A percentile compares a stretch with the other conserved stretches of the same genome.
Conservation (phyloP, 2,329 filamentous ascomycete genomes). For the Mariannaea sp. region DNA sequence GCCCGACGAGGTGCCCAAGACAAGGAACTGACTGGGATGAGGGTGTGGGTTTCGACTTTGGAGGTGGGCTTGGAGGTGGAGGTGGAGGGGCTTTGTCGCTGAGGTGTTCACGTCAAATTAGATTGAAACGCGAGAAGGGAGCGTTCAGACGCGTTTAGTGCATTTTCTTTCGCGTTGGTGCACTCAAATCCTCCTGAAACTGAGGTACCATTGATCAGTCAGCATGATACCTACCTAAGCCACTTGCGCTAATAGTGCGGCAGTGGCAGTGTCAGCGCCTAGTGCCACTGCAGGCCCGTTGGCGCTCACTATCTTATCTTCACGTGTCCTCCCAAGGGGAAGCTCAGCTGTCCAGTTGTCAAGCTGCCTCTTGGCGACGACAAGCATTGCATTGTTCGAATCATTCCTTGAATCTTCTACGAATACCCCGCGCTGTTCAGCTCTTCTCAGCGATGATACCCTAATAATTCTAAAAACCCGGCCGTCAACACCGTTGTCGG, state of each 20-base stretch:
- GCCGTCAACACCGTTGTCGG: slow-evolving; percentile 45
- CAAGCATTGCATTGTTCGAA: slow-evolving; percentile 27
- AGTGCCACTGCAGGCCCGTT: not conserved
- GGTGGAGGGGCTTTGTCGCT: slow-evolving; percentile 34
- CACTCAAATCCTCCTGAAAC: too few relatives aligned
- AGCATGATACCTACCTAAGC: too few relatives aligned
- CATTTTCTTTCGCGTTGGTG: slow-evolving; percentile 11
- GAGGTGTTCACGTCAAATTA: slow-evolving; percentile 27
- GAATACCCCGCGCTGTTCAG: slow-evolving; percentile 10
- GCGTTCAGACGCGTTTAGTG: slow-evolving; percentile 23
- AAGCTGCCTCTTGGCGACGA: slow-evolving; percentile 28
- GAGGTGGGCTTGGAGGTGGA: too few relatives aligned
- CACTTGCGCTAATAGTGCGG: too few relatives aligned
- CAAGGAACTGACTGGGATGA: slow-evolving; percentile 22
- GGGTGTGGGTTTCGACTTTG: slow-evolving; percentile 31
- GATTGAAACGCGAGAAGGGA: slow-evolving; percentile 14
- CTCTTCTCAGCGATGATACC: slow-evolving; percentile 53
- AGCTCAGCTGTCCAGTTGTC: slow-evolving; percentile 29
- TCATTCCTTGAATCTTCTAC: slow-evolving; percentile 26
- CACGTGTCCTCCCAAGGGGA: slow-evolving; percentile 32
- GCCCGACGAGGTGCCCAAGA: slow-evolving; percentile 19
- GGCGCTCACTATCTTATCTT: slow-evolving; percentile 17
- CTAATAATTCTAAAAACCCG: slow-evolving; percentile 45
- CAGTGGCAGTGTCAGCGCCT: too few relatives aligned
- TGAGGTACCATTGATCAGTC: not conserved